Conservation (phyloP, 805 yeast genomes). For the Hanseniaspora pseudoguilliermondii region DNA sequence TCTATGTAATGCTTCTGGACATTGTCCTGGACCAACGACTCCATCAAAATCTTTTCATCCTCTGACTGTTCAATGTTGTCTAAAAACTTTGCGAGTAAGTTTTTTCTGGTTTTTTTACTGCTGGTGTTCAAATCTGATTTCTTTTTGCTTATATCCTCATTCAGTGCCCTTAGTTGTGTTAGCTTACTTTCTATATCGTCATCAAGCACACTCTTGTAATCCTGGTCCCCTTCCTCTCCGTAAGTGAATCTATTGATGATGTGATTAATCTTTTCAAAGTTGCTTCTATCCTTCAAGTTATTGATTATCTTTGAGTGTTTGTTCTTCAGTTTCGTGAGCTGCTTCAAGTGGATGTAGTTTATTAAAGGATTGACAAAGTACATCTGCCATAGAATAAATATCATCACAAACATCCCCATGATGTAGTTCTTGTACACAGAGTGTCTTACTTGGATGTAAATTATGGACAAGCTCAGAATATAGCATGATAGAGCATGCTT, state of each 20-base stretch:
- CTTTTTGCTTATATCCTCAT: slow-evolving; percentile 21
- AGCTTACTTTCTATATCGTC: slow-evolving; percentile 33
- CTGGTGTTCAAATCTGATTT: not conserved
- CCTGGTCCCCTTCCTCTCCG: slow-evolving; percentile 40
- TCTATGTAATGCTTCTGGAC: not conserved
- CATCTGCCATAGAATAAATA: not conserved
- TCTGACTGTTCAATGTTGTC: slow-evolving; percentile 8
- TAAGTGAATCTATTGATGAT: slow-evolving; percentile 49
- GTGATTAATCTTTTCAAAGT: slow-evolving; percentile 64
- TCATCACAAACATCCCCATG: not conserved
- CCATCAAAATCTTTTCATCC: slow-evolving; percentile 6
- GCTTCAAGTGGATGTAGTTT: slow-evolving; percentile 3
- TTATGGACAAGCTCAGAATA: not conserved
- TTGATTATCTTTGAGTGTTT: slow-evolving; percentile 45
- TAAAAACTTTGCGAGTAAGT: not conserved
- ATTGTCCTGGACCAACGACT: not conserved
- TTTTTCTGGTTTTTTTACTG: not conserved
- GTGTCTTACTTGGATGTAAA: not conserved
- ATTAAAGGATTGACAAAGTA: slow-evolving; percentile 5
- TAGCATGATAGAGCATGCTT: not conserved
- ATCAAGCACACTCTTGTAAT: slow-evolving; percentile 33
- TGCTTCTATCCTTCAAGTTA: slow-evolving; percentile 57
- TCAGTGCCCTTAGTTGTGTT: slow-evolving; percentile 29
- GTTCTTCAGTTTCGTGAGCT: slow-evolving; percentile 1
- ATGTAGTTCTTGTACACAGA: not conserved